Percentiles rank a stretch among this genome's conserved stretches.
Evolutionary conservation across 106 monocot genomes (phyloP).

Genomic region (Dioscorea zingiberensis): DNA sequence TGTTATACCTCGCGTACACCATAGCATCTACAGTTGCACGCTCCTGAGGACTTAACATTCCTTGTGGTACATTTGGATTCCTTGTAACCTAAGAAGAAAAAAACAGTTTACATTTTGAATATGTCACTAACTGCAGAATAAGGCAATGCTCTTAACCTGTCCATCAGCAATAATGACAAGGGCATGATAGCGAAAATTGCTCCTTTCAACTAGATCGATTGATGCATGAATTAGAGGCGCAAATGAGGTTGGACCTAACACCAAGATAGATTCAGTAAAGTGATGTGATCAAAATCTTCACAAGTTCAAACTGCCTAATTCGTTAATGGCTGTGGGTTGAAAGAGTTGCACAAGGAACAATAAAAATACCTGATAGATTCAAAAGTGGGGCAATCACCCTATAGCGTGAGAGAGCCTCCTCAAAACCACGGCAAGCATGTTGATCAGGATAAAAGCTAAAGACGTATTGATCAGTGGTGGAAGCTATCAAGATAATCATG

Average conservation of each 20-base stretch:
- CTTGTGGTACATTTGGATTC: conserved; percentile 32
- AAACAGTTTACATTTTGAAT: neutral
- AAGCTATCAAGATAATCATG: conserved; percentile 29
- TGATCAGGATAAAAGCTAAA: conserved; percentile 83
- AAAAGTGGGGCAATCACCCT: conserved; percentile 71
- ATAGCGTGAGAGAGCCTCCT: conserved; percentile 85
- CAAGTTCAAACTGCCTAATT: too few species aligned
- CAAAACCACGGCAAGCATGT: conserved; percentile 76
- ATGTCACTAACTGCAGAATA: neutral
- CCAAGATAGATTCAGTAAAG: too few species aligned
- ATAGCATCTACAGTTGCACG: conserved; percentile 82
- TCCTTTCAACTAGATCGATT: conserved; percentile 77
- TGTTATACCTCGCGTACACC: conserved; percentile 69
- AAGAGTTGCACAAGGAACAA: too few species aligned
- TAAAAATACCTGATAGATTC: conserved; percentile 61
- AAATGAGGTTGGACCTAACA: conserved; percentile 90
- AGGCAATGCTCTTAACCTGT: conserved; percentile 37
- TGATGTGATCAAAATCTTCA: too few species aligned
- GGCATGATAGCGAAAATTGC: conserved; percentile 88
- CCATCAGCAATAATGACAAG: conserved; percentile 97
- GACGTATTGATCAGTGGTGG: conserved; percentile 69
- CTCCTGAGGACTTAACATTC: conserved; percentile 71
- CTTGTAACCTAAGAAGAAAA: conserved; percentile 52
- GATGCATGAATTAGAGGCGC: conserved; percentile 79
- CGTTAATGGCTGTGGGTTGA: too few species aligned